These are phyloP conservation scores for Mycena polygramma DNA, from an alignment of 768 basidiomycete genomes.

Conservation along the genomic window DNA sequence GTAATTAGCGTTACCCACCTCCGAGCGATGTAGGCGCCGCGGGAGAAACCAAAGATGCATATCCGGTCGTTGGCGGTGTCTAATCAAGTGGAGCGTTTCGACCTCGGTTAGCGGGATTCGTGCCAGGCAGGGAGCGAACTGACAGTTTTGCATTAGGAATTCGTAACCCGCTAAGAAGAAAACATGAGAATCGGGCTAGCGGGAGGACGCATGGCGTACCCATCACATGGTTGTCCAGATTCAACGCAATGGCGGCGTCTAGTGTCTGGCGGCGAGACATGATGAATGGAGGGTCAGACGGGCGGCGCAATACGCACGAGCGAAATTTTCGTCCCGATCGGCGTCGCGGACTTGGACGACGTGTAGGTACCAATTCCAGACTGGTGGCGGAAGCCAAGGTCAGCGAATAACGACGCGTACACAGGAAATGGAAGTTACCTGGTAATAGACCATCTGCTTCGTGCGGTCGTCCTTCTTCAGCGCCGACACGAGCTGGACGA, in stretches of 20 bases:
- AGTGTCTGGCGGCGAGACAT: constrained; percentile 48
- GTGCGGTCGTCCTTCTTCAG: constrained; percentile 65
- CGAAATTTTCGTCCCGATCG: constrained; percentile 51
- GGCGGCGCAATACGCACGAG: constrained; percentile 47
- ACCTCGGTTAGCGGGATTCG: background rate
- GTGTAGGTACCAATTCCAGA: constrained; percentile 68
- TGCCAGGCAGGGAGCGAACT: constrained; percentile 25
- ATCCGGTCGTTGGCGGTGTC: constrained; percentile 69
- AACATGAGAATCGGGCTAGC: constrained; percentile 2
- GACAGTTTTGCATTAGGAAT: constrained; percentile 72
- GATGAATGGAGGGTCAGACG: background rate
- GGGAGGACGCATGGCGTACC: constrained; percentile 41
- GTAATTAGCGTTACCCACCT: constrained; percentile 44
- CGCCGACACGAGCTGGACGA: constrained; percentile 63
- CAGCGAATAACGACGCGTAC: constrained; percentile 7
- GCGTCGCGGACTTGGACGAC: constrained; percentile 52
- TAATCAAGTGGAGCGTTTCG: constrained; percentile 36
- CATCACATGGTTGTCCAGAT: constrained; percentile 64
- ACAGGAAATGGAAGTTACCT: constrained; percentile 46
- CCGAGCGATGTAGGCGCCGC: constrained; percentile 75
- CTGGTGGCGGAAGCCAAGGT: constrained; percentile 42
- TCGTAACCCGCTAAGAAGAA: constrained; percentile 61
- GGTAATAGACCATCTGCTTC: constrained; percentile 72
- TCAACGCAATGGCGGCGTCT: constrained; percentile 65
- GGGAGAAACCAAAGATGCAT: constrained; percentile 77